Percentiles rank a stretch among this genome's conserved stretches.
Evolutionary conservation across 495 filamentous ascomycete species (phyloP).

Genomic region (Trichoderma gamsii): DNA sequence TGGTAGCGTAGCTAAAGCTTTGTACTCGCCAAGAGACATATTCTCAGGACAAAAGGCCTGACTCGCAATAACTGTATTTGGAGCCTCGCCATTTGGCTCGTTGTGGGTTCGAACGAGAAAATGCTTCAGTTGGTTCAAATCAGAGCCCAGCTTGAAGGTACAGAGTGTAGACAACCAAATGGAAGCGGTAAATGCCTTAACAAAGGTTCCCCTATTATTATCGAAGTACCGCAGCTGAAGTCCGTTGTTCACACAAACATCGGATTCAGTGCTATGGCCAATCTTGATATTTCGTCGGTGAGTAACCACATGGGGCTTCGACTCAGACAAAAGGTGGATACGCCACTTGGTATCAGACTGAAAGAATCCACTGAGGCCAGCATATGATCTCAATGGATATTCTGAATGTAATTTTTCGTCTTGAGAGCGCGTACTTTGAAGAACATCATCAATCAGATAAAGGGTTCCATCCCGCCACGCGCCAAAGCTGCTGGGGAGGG

Average conservation of each 20-base stretch:
- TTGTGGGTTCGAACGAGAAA: conserved; percentile 23
- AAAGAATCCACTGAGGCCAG: neutral
- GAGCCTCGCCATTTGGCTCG: conserved; percentile 24
- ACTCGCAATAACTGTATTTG: conserved; percentile 33
- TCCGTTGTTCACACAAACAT: neutral
- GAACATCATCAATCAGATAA: neutral
- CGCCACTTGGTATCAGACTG: neutral
- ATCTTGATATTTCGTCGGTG: neutral
- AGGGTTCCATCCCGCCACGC: neutral
- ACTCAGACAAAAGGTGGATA: neutral
- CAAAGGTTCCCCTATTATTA: neutral
- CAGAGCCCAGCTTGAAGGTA: neutral
- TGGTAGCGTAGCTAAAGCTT: conserved; percentile 34
- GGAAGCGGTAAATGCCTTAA: neutral
- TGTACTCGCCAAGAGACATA: conserved; percentile 39
- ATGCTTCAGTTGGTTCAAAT: conserved; percentile 23
- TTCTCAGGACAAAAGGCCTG: conserved; percentile 30
- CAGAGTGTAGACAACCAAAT: neutral
- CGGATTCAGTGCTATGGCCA: neutral
- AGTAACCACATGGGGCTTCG: neutral
- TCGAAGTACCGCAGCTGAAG: neutral
- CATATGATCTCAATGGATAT: neutral
- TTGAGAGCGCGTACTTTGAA: neutral
- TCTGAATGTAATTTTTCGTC: neutral
- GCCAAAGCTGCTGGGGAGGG: neutral